A percentile compares a stretch with the other conserved stretches of the same genome.
Evolutionary conservation across 164 flowering plant species (phyloP).

Genomic region (Annona cherimola): DNA sequence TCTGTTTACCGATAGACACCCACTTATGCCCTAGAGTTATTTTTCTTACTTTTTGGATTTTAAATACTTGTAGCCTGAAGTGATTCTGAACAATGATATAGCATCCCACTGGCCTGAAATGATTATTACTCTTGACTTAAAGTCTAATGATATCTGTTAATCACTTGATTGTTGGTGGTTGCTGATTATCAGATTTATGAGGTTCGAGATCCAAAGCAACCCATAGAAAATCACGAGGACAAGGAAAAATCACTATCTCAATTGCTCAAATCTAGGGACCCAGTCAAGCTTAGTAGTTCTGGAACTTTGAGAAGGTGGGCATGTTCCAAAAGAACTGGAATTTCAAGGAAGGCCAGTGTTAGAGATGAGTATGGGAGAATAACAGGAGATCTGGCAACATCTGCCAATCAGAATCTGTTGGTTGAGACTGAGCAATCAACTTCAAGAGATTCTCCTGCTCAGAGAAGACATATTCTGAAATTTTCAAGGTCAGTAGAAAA

Average conservation of each 20-base stretch:
- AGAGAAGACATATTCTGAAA: conserved; percentile 14
- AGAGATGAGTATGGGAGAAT: conserved; percentile 20
- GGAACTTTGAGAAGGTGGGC: conserved; percentile 47
- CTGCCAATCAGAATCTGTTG: conserved; percentile 14
- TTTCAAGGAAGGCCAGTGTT: conserved; percentile 30
- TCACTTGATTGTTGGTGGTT: conserved; percentile 4
- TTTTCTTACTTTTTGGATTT: not conserved
- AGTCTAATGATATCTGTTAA: conserved; percentile 7
- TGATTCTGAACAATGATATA: not conserved
- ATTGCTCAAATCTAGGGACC: conserved; percentile 22
- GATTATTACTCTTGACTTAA: not conserved
- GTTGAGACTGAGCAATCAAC: conserved; percentile 22
- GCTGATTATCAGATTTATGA: conserved; percentile 31
- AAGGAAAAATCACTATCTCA: conserved; percentile 22
- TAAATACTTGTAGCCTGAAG: too few species aligned
- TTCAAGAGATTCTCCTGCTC: conserved; percentile 20
- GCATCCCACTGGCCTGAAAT: not conserved
- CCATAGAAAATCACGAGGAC: conserved; percentile 23
- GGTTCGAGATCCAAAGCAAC: conserved; percentile 16
- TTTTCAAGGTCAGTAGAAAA: conserved; percentile 16
- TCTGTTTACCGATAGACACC: too few species aligned
- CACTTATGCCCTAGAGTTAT: too few species aligned
- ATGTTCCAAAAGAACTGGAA: conserved; percentile 49
- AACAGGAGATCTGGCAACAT: conserved; percentile 11
- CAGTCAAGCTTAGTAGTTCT: conserved; percentile 23